These are phyloP conservation scores for Theileria equi DNA, from an alignment of 169 alveolate species.

Conservation along the genomic window DNA sequence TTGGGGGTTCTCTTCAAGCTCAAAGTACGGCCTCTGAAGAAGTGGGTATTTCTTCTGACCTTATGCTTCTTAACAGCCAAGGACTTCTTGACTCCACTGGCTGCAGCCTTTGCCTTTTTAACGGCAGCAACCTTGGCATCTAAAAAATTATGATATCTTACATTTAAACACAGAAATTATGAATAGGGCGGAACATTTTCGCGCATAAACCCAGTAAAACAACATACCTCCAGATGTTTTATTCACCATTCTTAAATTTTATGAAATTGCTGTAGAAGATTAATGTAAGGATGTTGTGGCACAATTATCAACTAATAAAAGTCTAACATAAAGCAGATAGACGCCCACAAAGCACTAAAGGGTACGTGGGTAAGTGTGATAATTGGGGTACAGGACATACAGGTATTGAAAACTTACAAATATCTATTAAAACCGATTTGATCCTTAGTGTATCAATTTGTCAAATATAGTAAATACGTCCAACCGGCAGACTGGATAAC, in stretches of 20 bases:
- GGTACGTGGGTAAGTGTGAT: too few relatives aligned
- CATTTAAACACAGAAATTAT: neutral
- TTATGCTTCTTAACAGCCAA: slow-evolving; percentile 52
- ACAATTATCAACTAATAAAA: too few relatives aligned
- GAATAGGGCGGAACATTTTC: neutral
- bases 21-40: slow-evolving; percentile 76
- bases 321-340: too few relatives aligned
- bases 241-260: slow-evolving; percentile 6
- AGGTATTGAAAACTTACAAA: too few relatives aligned
- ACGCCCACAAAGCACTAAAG: too few relatives aligned
- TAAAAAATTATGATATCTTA: neutral
- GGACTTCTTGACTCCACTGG: slow-evolving; percentile 62
- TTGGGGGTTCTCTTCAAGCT: slow-evolving; percentile 86
- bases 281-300: neutral
- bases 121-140: slow-evolving; percentile 46
- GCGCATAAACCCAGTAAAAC: neutral
- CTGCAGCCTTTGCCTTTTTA: slow-evolving; percentile 63
- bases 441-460: too few relatives aligned
- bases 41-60: slow-evolving; percentile 63
- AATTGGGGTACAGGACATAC: too few relatives aligned
- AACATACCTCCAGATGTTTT: neutral
- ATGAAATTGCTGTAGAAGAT: neutral
- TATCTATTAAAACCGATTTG: too few relatives aligned
- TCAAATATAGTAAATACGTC: too few relatives aligned
- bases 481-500: too few relatives aligned